Evolutionary conservation across 192 early-diverging fungal genomes (phyloP), one percentile per base, ranked within the genome.

Genomic region (Globomyces pollinis-pini): DNA sequence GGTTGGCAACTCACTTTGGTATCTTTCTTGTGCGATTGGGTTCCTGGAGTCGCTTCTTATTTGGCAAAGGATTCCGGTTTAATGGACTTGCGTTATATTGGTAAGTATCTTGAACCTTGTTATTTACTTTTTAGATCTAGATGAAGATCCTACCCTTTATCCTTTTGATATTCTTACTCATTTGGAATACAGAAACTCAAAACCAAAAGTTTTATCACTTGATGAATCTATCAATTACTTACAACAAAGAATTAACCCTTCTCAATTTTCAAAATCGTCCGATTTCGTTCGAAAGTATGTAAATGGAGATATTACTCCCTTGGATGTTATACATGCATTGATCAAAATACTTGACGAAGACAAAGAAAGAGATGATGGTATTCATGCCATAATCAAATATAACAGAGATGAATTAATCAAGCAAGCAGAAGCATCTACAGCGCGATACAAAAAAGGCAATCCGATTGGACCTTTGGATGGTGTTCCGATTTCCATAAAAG

Each of bases 401-500:
- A 35, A 64, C 11, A 21, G 56, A 18, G 71, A 78, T 1, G 59
- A 62, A 26, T 65, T 74, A n/a, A 24, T 76, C 0, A 47, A 61
- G 16, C 82, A 86, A 45, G 84, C 85, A 0, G 51, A 56, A 26
- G 68, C 30, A 2, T 87, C 84, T 1, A 76, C 77, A 9, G 54
- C 44, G 1, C 61, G 89, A 30, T 86, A 89, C 59, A 38, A 53
- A 15, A 31, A 50, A 9, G 69, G 71, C 0, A 43, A 28, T 3
- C 70, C 79, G 0, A 65, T 86, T 20, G 78, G 82, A 18, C 71
- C 72, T 43, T 61, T 91, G 23, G 89, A 91, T 66, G 89, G 89
- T 50, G 74, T 91, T 11, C 82, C 84, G 36, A 62, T 91, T n/a
- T 60, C 76, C 11, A 55, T 89, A 31, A 91, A 91, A 65, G 88